These are phyloP conservation scores for Helicocarpus griseus DNA, from an alignment of 2,329 filamentous ascomycete genomes.

Conservation along the genomic window DNA sequence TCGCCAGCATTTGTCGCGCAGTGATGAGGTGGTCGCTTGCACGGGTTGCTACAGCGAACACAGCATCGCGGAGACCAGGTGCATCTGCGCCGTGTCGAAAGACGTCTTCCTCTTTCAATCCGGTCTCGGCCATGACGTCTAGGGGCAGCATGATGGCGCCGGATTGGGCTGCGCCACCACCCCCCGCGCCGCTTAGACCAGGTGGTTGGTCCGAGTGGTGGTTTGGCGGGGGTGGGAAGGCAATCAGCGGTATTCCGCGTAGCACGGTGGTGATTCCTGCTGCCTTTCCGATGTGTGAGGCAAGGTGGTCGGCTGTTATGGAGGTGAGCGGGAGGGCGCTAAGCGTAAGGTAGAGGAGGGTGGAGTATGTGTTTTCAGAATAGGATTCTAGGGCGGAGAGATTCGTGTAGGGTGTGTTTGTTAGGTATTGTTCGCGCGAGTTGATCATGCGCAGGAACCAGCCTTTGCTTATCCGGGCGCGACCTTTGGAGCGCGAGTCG, in stretches of 20 bases:
- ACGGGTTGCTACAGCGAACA: slow-evolving; percentile 84
- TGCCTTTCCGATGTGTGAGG: slow-evolving; percentile 91
- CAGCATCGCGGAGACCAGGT: slow-evolving; percentile 71
- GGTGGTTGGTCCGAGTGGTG: slow-evolving; percentile 43
- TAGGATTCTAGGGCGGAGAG: slow-evolving; percentile 73
- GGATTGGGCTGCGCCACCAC: slow-evolving; percentile 37
- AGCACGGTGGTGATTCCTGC: slow-evolving; percentile 78
- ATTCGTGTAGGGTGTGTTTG: slow-evolving; percentile 69
- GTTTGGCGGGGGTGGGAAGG: slow-evolving; percentile 58
- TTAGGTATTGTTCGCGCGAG: slow-evolving; percentile 72
- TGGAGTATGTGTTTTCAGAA: slow-evolving; percentile 90
- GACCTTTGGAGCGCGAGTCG: slow-evolving; percentile 36
- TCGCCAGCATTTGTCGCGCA: slow-evolving; percentile 80
- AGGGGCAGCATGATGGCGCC: slow-evolving; percentile 71
- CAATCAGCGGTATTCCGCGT: slow-evolving; percentile 80
- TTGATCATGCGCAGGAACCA: slow-evolving; percentile 70
- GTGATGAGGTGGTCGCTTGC: slow-evolving; percentile 96
- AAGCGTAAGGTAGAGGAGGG: slow-evolving; percentile 78
- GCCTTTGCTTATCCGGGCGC: slow-evolving; percentile 51
- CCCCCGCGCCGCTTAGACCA: slow-evolving; percentile 27
- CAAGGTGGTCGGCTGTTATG: slow-evolving; percentile 80
- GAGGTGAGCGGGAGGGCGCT: slow-evolving; percentile 70
- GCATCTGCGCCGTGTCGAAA: slow-evolving; percentile 72
- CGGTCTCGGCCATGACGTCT: slow-evolving; percentile 76
- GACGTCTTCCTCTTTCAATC: slow-evolving; percentile 80